Conservation (phyloP, 306 rosid species). For the Glycyrrhiza uralensis region DNA sequence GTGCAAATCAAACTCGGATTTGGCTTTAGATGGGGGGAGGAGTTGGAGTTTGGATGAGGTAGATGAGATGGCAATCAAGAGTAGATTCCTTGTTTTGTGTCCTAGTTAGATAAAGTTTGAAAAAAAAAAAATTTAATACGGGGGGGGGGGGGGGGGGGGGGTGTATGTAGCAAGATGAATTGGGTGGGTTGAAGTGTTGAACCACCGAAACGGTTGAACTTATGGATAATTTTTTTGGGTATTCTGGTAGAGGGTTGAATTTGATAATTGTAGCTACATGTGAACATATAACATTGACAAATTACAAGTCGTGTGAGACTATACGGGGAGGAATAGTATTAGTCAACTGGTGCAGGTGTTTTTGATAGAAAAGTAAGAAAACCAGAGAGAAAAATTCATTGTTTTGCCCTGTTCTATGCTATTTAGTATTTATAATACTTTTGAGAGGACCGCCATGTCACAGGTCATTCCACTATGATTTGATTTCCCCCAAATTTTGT, state of each 20-base stretch:
- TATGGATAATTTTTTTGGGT: constrained; percentile 16
- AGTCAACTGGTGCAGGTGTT: constrained; percentile 14
- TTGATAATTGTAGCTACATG: constrained; percentile 16
- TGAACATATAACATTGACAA: constrained; percentile 32
- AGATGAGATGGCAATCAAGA: constrained; percentile 31
- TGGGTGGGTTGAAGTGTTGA: constrained; percentile 52
- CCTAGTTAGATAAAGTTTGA: constrained; percentile 12
- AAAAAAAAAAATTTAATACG: not conserved
- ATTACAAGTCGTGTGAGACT: constrained; percentile 28
- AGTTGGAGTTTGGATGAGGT: constrained; percentile 26
- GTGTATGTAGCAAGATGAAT: not conserved
- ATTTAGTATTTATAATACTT: not conserved
- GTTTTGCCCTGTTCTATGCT: not conserved
- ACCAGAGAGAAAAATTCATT: not conserved
- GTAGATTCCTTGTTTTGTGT: constrained; percentile 41
- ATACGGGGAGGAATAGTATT: not conserved
- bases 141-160: not conserved
- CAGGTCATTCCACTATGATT: not conserved
- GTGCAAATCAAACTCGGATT: not conserved
- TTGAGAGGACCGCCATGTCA: not conserved
- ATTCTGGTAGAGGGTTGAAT: constrained; percentile 5
- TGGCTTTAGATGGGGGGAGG: constrained; percentile 10
- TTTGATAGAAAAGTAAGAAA: not conserved
- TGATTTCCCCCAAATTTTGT: not conserved
- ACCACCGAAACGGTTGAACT: constrained; percentile 60